Evolutionary conservation across 495 filamentous ascomycete species (phyloP).

Genomic region (Neurospora sp.): DNA sequence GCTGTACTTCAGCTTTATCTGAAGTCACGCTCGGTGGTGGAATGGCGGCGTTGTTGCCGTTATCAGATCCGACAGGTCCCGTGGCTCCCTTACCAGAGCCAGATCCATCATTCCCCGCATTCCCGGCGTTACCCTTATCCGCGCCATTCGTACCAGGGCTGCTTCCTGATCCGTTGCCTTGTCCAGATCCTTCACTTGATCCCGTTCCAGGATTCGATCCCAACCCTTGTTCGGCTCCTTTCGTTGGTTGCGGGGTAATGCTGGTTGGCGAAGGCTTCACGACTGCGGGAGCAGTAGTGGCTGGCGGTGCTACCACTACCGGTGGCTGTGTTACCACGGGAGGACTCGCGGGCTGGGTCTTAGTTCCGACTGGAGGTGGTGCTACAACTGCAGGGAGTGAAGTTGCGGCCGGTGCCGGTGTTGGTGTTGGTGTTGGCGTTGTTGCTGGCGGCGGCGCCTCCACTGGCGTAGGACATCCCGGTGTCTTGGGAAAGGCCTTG

Average conservation of each 20-base stretch:
- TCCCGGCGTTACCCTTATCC: not conserved
- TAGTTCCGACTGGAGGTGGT: not conserved
- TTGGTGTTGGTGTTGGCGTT: not conserved
- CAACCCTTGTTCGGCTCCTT: not conserved
- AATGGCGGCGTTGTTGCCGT: not conserved
- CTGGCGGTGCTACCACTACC: not conserved
- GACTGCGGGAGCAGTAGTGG: not conserved
- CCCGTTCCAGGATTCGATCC: not conserved
- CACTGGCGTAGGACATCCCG: not conserved
- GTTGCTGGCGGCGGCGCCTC: not conserved
- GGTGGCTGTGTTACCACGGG: not conserved
- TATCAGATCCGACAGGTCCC: not conserved
- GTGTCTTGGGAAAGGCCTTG: slow-evolving; percentile 1
- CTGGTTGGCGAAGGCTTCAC: not conserved
- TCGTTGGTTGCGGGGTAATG: not conserved
- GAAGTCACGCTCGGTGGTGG: not conserved
- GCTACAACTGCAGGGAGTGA: not conserved
- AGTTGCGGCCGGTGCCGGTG: not conserved
- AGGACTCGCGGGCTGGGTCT: not conserved
- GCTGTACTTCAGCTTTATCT: not conserved
- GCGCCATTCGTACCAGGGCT: not conserved
- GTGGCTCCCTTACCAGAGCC: not conserved
- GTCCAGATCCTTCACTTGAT: not conserved
- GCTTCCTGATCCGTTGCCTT: slow-evolving; percentile 1
- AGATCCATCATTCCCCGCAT: slow-evolving; percentile 1